Percentiles rank a stretch among this genome's conserved stretches.
These are phyloP conservation scores for Mimosa bimucronata DNA, from an alignment of 306 rosid genomes.

Conservation along the genomic window DNA sequence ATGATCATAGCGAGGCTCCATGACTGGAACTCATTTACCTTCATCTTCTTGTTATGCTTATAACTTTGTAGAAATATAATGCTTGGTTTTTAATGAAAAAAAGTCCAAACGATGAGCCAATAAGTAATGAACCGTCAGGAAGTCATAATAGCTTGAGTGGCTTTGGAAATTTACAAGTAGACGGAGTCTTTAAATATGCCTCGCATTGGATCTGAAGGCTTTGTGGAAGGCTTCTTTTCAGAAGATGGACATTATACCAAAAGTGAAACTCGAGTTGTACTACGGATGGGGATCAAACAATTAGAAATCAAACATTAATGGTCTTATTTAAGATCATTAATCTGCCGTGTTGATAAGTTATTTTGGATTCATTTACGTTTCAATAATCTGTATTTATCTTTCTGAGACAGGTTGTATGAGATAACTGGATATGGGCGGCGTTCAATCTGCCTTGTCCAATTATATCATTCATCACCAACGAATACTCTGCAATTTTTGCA, in stretches of 20 bases:
- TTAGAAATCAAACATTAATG: too few species aligned
- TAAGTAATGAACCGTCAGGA: slow-evolving; percentile 30
- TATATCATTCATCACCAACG: too few species aligned
- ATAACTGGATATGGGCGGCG: too few species aligned
- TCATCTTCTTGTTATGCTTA: slow-evolving; percentile 23
- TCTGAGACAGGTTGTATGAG: too few species aligned
- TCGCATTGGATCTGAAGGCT: slow-evolving; percentile 12
- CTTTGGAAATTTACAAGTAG: slow-evolving; percentile 23
- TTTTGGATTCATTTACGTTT: neutral
- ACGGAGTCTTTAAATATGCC: slow-evolving; percentile 11
- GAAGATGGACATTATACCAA: slow-evolving; percentile 13
- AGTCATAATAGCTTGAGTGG: slow-evolving; percentile 24
- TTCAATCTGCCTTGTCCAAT: too few species aligned
- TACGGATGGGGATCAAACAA: slow-evolving; percentile 4
- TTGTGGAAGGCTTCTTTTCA: slow-evolving; percentile 14
- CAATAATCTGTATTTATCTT: too few species aligned
- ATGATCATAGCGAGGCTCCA: slow-evolving; percentile 41
- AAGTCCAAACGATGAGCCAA: neutral
- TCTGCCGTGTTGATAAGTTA: neutral
- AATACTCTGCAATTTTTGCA: too few species aligned
- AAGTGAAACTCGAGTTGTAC: slow-evolving; percentile 26
- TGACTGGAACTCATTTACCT: slow-evolving; percentile 35
- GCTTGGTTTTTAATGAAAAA: neutral
- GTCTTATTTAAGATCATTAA: neutral
- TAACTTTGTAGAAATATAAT: slow-evolving; percentile 35